Conservation (phyloP, 352 stramenopile species). For the Globisporangium canariense region DNA sequence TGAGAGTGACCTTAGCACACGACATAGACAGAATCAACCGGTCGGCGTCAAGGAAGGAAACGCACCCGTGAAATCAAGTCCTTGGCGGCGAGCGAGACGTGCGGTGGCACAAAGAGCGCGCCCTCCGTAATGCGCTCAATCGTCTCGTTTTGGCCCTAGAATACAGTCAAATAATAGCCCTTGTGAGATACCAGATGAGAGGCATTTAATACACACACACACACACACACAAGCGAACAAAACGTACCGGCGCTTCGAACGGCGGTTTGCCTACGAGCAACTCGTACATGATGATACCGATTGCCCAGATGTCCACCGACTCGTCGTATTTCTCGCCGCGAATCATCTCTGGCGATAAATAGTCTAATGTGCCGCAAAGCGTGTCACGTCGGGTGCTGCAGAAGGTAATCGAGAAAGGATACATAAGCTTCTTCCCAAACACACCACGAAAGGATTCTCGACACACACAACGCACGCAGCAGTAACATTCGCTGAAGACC, state of each 20-base stretch:
- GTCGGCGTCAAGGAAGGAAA: background rate
- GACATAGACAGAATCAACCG: background rate
- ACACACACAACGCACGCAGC: conserved; percentile 40
- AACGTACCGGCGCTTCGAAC: conserved; percentile 92
- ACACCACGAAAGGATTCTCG: background rate
- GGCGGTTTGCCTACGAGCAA: conserved; percentile 96
- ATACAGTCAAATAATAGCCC: background rate
- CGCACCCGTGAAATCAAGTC: conserved; percentile 69
- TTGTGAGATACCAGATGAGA: background rate
- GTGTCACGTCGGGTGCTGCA: conserved; percentile 91
- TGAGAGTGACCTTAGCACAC: background rate
- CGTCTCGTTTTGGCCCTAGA: conserved; percentile 91
- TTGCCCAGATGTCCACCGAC: conserved; percentile 98
- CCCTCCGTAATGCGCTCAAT: conserved; percentile 94
- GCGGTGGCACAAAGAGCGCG: conserved; percentile 51
- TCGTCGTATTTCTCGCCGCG: conserved; percentile 97
- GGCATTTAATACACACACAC: background rate
- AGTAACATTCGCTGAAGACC: conserved; percentile 90
- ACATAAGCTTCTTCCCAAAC: background rate
- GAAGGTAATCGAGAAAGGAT: background rate
- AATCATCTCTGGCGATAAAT: conserved; percentile 99
- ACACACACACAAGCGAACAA: background rate
- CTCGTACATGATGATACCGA: conserved; percentile 98
- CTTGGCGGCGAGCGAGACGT: conserved; percentile 67
- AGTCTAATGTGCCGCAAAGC: conserved; percentile 98